Evolutionary conservation across 1,139 yeast genomes (phyloP).

Genomic region (Geotrichum klebahnii): DNA sequence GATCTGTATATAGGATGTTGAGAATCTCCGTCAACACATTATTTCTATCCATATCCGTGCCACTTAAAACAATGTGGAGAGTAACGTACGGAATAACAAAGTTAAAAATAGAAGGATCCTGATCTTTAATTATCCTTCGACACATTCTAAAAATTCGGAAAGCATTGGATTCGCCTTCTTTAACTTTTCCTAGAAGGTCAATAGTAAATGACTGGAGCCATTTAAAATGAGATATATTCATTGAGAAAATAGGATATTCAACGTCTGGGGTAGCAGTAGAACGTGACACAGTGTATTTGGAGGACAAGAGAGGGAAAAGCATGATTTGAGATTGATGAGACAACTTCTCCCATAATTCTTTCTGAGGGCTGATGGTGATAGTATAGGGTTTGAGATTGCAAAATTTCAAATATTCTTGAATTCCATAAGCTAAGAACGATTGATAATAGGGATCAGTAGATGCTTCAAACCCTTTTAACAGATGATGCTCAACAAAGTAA

Average conservation of each 20-base stretch:
- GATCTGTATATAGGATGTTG: constrained; percentile 48
- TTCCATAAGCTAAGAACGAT: constrained; percentile 76
- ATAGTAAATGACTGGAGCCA: constrained; percentile 74
- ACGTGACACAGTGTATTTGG: constrained; percentile 56
- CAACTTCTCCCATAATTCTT: constrained; percentile 55
- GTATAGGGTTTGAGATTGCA: constrained; percentile 48
- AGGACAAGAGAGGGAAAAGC: constrained; percentile 66
- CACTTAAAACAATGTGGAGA: constrained; percentile 59
- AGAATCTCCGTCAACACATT: constrained; percentile 57
- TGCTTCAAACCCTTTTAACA: constrained; percentile 82
- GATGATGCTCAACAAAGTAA: constrained; percentile 59
- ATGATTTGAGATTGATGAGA: constrained; percentile 69
- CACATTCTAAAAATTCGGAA: constrained; percentile 59
- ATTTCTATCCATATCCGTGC: constrained; percentile 44
- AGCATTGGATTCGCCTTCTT: constrained; percentile 39
- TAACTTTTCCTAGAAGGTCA: constrained; percentile 53
- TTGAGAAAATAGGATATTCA: constrained; percentile 49
- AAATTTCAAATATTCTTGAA: constrained; percentile 76
- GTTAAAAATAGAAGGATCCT: constrained; percentile 64
- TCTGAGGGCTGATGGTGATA: constrained; percentile 13
- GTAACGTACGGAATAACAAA: constrained; percentile 78
- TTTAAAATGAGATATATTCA: constrained; percentile 41
- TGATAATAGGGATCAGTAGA: constrained; percentile 85
- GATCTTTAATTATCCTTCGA: constrained; percentile 54
- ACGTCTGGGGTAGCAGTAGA: constrained; percentile 30